Base-by-base conservation (phyloP, 2,329 filamentous ascomycete species). In the Lasiodiplodia gonubiensis region DNA sequence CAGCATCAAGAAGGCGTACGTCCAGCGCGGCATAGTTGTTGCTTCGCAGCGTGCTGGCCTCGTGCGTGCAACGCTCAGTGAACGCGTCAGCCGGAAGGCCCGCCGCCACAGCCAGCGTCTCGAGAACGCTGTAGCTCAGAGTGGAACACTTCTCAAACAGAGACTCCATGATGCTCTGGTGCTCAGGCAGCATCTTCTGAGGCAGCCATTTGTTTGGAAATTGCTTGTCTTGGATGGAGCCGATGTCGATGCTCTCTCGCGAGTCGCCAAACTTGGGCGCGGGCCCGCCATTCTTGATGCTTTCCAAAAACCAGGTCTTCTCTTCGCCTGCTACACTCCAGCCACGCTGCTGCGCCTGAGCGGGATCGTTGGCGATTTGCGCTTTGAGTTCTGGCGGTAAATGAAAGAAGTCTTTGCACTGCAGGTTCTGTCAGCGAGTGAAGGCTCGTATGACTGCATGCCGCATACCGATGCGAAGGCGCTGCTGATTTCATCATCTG, bases 121-220 rank as follows among this genome's bases (percentile, higher is more conserved):
- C 25, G 7, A 52, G 49, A 10, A 52, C 3, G 21, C 6, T 3
- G 7, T 23, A 11, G 49, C 49, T 25, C 12, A 52, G 49, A 25
- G 6, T 16, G 23, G 49, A 23, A 23, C 49, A 52, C 21, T 23
- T 25, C 12, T 16, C 25, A 14, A 52, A 52, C 8, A 52, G 25
- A 4, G 49, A 23, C 23, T 52, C 49, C 49, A 52, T 52, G 49
- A 25, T 52, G 49, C 4, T 16, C 8, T 25, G 49, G 49, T 52
- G 49, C 14, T 52, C 4, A 27, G 49, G 49, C 10, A 52, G 49
- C 12, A 52, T 11, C 2, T 7, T 23, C 12, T 25, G 21, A 16
- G 49, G 49, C 25, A 52, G 49, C 49, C 49, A 52, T 25, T 52
- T 52, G 49, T 52, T 52, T 16, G 49, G 49, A 11, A 52, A 52